Evolutionary conservation across 2,329 filamentous ascomycete species (phyloP).

Genomic region (Cadophora malorum): DNA sequence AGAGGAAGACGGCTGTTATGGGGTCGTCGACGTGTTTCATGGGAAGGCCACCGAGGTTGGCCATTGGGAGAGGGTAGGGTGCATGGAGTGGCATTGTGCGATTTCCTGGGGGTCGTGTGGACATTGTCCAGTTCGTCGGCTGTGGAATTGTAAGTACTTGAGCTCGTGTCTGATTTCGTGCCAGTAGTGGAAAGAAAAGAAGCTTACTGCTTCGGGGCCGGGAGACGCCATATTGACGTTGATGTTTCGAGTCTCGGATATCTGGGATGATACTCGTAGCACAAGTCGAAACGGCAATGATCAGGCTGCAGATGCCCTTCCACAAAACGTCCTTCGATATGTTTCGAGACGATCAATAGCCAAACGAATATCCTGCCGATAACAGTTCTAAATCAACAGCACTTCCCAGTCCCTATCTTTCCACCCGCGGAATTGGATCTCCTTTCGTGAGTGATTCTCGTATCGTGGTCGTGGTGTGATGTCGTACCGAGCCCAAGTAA

Average conservation of each 20-base stretch:
- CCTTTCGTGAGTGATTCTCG: background rate
- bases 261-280: background rate
- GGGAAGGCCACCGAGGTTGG: constrained; percentile 64
- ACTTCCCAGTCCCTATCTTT: too few species aligned
- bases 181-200: background rate
- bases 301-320: background rate
- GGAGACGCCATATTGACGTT: background rate
- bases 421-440: too few species aligned
- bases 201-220: background rate
- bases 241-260: background rate
- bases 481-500: background rate
- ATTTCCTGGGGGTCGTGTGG: background rate
- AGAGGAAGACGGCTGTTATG: constrained; percentile 67
- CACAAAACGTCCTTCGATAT: background rate
- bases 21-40: constrained; percentile 65
- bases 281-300: background rate
- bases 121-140: constrained; percentile 4
- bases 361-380: background rate
- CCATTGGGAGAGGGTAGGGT: constrained; percentile 47
- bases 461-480: background rate
- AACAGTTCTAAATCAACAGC: too few species aligned
- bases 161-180: background rate
- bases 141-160: background rate
- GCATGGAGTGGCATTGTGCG: constrained; percentile 5
- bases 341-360: background rate